Evolutionary conservation across 352 stramenopile species (phyloP).

Genomic region (Blastocystis sp.): DNA sequence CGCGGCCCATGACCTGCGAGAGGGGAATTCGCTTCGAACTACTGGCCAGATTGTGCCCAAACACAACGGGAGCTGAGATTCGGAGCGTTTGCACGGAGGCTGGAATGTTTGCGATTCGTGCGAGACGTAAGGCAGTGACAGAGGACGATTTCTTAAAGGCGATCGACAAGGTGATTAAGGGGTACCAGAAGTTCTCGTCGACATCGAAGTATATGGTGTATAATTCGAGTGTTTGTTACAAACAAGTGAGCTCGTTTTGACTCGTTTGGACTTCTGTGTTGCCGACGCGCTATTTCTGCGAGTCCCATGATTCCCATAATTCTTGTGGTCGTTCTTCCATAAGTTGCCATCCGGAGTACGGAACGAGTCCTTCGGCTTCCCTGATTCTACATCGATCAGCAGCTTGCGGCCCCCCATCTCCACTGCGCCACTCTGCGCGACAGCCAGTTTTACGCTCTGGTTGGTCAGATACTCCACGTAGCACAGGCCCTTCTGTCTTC

Average conservation of each 20-base stretch:
- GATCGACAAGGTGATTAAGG: constrained; percentile 99
- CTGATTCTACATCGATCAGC: constrained; percentile 84
- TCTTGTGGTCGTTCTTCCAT: constrained; percentile 71
- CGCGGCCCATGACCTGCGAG: constrained; percentile 97
- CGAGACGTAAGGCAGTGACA: constrained; percentile 91
- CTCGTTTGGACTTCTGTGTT: no score
- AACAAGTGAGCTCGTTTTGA: background rate
- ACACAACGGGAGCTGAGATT: constrained; percentile 95
- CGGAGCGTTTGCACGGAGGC: constrained; percentile 95
- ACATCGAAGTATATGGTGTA: constrained; percentile 99
- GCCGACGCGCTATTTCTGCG: background rate
- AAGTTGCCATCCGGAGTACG: constrained; percentile 75
- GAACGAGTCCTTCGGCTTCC: constrained; percentile 83
- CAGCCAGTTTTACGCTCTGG: constrained; percentile 76
- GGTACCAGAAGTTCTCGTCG: constrained; percentile 99
- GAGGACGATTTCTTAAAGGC: constrained; percentile 99
- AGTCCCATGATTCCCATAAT: background rate
- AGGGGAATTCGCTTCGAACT: constrained; percentile 97
- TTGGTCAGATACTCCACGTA: constrained; percentile 90
- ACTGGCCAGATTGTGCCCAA: constrained; percentile 91
- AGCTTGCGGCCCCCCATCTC: constrained; percentile 78
- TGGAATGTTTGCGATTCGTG: constrained; percentile 95
- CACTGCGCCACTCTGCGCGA: constrained; percentile 68
- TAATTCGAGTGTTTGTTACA: constrained; percentile 72
- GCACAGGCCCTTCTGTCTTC: constrained; percentile 89